Conservation (phyloP, 2,329 filamentous ascomycete genomes). For the Aspergillus brunneoviolaceus region DNA sequence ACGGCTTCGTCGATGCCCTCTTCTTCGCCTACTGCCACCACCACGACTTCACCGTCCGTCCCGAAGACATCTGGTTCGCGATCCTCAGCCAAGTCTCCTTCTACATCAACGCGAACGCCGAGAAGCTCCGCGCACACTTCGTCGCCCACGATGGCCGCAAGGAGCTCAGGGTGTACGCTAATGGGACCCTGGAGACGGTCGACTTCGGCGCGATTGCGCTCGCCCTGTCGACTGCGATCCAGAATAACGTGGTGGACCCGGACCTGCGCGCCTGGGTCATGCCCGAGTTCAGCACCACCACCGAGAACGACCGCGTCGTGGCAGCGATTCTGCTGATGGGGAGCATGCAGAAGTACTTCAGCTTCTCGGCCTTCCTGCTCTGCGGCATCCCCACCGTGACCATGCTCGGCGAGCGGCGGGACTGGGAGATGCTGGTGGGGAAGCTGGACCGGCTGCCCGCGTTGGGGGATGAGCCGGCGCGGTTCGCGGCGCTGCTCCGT, state of each 20-base stretch:
- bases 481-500: constrained; percentile 42
- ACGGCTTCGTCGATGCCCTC: constrained; percentile 17
- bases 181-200: constrained; percentile 15
- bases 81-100: constrained; percentile 51
- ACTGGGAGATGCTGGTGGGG: constrained; percentile 47
- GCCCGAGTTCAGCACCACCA: constrained; percentile 55
- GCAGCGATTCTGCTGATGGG: constrained; percentile 54
- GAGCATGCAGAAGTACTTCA: constrained; percentile 52
- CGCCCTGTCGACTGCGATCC: constrained; percentile 42
- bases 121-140: constrained; percentile 46
- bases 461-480: constrained; percentile 46
- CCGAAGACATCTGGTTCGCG: constrained; percentile 56
- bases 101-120: constrained; percentile 49
- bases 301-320: constrained; percentile 42
- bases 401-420: constrained; percentile 47
- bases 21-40: constrained; percentile 26
- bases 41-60: constrained; percentile 49
- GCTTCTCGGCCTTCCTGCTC: constrained; percentile 24
- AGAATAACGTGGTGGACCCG: constrained; percentile 44
- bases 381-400: constrained; percentile 57
- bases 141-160: constrained; percentile 47
- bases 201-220: constrained; percentile 31
- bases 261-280: constrained; percentile 51
- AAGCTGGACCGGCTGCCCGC: constrained; percentile 46
- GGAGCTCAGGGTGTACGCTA: constrained; percentile 35